A percentile compares a stretch with the other conserved stretches of the same genome.
Conservation (phyloP, 2,329 filamentous ascomycete genomes). For the Trichophyton simii region DNA sequence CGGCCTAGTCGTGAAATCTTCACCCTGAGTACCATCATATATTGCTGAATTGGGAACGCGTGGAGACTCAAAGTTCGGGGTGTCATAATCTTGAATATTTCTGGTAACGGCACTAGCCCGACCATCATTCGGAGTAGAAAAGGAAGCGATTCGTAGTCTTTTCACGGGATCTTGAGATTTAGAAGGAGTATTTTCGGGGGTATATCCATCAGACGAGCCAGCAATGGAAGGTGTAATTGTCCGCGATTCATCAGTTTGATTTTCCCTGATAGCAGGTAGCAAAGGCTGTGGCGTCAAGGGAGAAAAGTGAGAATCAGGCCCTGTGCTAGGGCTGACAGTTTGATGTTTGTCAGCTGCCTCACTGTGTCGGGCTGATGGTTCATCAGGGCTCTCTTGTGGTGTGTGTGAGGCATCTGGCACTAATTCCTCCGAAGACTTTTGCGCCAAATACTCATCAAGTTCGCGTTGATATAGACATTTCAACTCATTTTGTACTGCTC, state of each 20-base stretch:
- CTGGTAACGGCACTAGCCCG: neutral
- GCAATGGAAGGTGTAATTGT: neutral
- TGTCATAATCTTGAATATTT: neutral
- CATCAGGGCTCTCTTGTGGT: neutral
- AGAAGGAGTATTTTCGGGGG: neutral
- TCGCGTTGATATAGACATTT: neutral
- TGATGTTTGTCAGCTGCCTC: neutral
- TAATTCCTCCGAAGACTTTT: neutral
- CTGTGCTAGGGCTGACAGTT: neutral
- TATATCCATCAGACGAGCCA: neutral
- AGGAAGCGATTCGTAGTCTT: neutral
- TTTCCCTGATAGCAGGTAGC: neutral
- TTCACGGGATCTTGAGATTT: neutral
- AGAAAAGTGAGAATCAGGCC: neutral
- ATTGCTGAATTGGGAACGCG: neutral
- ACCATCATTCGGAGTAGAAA: neutral
- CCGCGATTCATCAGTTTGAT: neutral
- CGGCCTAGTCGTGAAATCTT: neutral
- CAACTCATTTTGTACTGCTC: conserved; percentile 53
- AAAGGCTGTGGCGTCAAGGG: neutral
- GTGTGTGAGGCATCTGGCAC: neutral
- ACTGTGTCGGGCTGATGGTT: neutral
- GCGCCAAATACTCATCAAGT: neutral
- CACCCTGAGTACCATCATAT: neutral
- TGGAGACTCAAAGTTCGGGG: neutral